phyloP scores from a whole-genome alignment of 179 eudicot genomes.

The Gypsophila paniculata region DNA sequence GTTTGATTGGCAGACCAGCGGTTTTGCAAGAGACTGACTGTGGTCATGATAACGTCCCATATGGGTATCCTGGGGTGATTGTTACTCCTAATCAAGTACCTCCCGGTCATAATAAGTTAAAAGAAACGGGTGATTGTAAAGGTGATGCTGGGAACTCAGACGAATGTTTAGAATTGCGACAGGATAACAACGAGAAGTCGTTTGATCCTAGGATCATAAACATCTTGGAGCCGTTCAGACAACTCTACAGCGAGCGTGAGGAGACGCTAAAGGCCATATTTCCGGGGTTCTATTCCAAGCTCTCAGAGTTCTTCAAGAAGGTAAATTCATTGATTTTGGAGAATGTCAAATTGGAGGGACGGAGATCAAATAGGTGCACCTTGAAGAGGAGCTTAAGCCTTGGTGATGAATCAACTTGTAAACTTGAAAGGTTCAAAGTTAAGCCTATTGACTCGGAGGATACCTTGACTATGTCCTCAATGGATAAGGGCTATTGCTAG shows the following conservation, averaged over 20 bases:
- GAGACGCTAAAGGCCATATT: conserved; percentile 24
- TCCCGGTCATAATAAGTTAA: too few species aligned
- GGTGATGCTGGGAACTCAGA: too few species aligned
- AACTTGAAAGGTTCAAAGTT: conserved; percentile 28
- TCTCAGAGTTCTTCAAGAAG: conserved; percentile 25
- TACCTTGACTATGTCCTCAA: conserved; percentile 7
- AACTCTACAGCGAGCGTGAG: conserved; percentile 26
- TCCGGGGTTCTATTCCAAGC: conserved; percentile 24
- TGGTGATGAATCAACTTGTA: conserved; percentile 20
- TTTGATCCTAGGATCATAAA: conserved; percentile 22
- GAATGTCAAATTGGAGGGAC: neutral
- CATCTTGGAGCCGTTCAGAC: conserved; percentile 29
- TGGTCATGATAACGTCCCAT: neutral
- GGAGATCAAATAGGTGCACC: neutral
- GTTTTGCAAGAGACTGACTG: too few species aligned
- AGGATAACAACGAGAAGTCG: neutral
- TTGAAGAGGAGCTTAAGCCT: conserved; percentile 30
- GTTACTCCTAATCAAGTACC: too few species aligned
- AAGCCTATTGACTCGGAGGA: conserved; percentile 26
- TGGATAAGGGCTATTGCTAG: neutral
- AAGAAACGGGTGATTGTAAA: too few species aligned
- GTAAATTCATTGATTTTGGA: conserved; percentile 27
- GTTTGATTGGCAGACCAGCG: too few species aligned
- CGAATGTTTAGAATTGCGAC: too few species aligned
- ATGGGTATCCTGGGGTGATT: too few species aligned